Evolutionary conservation across 805 yeast species (phyloP).

Genomic region (Pichia scutulata): DNA sequence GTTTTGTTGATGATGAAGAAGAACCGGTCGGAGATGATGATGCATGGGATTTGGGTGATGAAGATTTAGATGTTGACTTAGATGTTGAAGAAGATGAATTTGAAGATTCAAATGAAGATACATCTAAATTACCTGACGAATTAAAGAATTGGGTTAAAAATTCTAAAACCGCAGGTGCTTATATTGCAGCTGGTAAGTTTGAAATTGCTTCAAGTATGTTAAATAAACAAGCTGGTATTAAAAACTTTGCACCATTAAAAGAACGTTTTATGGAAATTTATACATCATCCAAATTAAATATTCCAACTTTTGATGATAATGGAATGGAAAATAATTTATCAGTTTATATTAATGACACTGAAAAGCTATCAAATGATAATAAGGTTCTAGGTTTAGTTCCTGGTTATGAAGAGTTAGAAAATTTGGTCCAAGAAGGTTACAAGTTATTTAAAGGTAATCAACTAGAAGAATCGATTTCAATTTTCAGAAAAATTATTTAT

Average conservation of each 20-base stretch:
- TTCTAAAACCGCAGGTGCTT: slow-evolving; percentile 84
- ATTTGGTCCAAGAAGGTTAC: slow-evolving; percentile 64
- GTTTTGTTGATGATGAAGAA: slow-evolving; percentile 29
- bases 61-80: slow-evolving; percentile 59
- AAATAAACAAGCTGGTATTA: slow-evolving; percentile 82
- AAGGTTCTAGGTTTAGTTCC: slow-evolving; percentile 63
- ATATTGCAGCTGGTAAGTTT: slow-evolving; percentile 93
- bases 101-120: slow-evolving; percentile 10
- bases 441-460: slow-evolving; percentile 77
- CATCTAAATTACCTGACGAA: slow-evolving; percentile 43
- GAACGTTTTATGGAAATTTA: slow-evolving; percentile 77
- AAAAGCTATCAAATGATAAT: slow-evolving; percentile 44
- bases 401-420: slow-evolving; percentile 60
- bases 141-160: slow-evolving; percentile 77
- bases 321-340: slow-evolving; percentile 50
- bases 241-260: slow-evolving; percentile 81
- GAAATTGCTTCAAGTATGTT: slow-evolving; percentile 92
- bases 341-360: slow-evolving; percentile 59
- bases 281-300: slow-evolving; percentile 65
- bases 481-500: slow-evolving; percentile 75
- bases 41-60: slow-evolving; percentile 81
- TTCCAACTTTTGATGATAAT: slow-evolving; percentile 62
- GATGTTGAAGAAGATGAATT: slow-evolving; percentile 31
- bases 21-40: slow-evolving; percentile 48
- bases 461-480: slow-evolving; percentile 68